Base-by-base conservation (phyloP, 352 stramenopile genomes). In the Phytophthora ramorum region DNA sequence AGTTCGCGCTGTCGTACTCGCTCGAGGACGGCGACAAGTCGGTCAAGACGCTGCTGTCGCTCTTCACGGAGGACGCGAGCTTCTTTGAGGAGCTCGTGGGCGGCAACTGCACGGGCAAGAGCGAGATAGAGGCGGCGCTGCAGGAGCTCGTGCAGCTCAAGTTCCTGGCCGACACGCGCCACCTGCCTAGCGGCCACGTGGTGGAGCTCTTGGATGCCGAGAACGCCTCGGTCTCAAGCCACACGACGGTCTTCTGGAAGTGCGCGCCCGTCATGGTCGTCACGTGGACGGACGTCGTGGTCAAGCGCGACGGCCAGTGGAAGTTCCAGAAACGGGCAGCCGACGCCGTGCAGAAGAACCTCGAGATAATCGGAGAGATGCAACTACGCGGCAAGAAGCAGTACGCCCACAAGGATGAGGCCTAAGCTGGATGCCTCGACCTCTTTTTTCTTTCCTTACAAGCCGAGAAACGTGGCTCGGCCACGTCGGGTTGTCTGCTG, bases 321-420 rank as follows among this genome's bases (percentile, higher is more conserved):
- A 61, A 87, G 49, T 95, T 95, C 71, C 75, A 90, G 70, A 75
- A 79, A 52, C 81, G 87, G 41, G 64, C 70, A 66, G 86, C 83
- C 51, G 80, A 95, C 35, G 76, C 85, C 40, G 82, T 95, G 71
- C 87, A 95, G 73, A 95, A 95, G 75, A 93, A 95, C 72, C 76
- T 95, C 64, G 87, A 95, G 71, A 92, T 93, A 79, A 92, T 95
- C 59, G 87, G 81, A 24, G 87, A 95, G 71, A 95, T 95, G 87
- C 87, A 95, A 63, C 71, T 95, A 45, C 85, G 85, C 41, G 87
- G 87, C 69, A 95, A 95, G 83, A 95, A 95, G 83, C 85, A 92
- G 69, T 95, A 95, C 69, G 69, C 83, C 43, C 78, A 81, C 70
- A 82, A 89, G 67, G 81, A 89, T 53, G 75, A 81, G 48, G 66